Evolutionary conservation across 2,329 filamentous ascomycete species (phyloP).

Genomic region (Claviceps africana): DNA sequence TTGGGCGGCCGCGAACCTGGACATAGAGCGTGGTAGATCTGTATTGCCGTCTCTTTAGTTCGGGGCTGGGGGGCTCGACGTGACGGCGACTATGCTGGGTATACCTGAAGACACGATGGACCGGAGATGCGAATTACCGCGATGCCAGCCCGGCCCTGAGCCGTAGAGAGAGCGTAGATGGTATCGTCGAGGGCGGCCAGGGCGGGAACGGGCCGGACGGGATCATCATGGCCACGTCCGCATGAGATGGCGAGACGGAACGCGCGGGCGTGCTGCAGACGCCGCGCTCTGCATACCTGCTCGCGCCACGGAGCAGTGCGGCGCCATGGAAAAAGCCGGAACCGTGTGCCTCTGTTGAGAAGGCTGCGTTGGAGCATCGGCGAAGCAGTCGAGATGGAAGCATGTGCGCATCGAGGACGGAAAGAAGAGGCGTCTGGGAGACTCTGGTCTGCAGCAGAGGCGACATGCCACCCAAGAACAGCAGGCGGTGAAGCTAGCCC

Average conservation of each 20-base stretch:
- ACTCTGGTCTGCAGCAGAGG: too few relatives aligned
- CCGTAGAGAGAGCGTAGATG: conserved; percentile 86
- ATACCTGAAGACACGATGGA: conserved; percentile 53
- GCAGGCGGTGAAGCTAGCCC: conserved; percentile 11
- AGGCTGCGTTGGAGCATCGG: conserved; percentile 1
- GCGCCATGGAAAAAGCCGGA: background rate
- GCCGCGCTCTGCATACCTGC: background rate
- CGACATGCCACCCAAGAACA: background rate
- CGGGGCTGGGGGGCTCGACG: background rate
- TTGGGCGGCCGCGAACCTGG: conserved; percentile 29
- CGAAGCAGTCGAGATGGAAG: background rate
- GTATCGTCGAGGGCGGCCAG: conserved; percentile 40
- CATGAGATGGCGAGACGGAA: background rate
- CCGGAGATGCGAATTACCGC: conserved; percentile 83
- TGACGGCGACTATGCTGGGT: conserved; percentile 3
- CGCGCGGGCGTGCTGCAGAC: background rate
- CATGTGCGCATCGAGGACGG: too few relatives aligned
- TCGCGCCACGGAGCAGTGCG: background rate
- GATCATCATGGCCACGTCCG: background rate
- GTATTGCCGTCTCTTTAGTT: background rate
- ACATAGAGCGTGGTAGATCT: conserved; percentile 40
- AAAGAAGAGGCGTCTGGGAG: too few relatives aligned
- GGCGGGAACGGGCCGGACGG: conserved; percentile 8
- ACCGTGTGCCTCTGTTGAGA: background rate
- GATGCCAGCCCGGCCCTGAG: conserved; percentile 73